Conservation (phyloP, 2,329 filamentous ascomycete genomes). For the Cytospora paraplurivora region DNA sequence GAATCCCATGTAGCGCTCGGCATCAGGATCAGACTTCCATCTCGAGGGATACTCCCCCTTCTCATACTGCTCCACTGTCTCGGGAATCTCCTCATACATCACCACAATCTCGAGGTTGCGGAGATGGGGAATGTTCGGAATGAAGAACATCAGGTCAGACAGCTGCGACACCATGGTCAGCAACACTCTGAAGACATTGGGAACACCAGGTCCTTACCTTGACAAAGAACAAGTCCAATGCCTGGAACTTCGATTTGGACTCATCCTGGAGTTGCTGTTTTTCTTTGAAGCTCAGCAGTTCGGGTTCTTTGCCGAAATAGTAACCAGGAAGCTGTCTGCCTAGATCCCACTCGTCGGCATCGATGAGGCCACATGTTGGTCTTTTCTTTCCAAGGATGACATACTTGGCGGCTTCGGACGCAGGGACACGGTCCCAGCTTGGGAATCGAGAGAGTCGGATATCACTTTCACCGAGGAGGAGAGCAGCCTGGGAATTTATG, state of each 20-base stretch:
- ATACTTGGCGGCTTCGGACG: conserved; percentile 56
- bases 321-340: conserved; percentile 55
- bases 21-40: conserved; percentile 62
- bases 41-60: conserved; percentile 50
- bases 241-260: conserved; percentile 56
- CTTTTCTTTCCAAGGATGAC: conserved; percentile 63
- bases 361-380: conserved; percentile 57
- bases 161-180: conserved; percentile 44
- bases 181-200: background rate
- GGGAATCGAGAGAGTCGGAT: conserved; percentile 61
- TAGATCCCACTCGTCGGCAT: conserved; percentile 53
- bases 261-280: conserved; percentile 51
- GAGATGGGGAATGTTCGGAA: conserved; percentile 61
- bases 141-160: conserved; percentile 62
- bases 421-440: conserved; percentile 59
- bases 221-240: conserved; percentile 67
- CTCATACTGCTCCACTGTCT: conserved; percentile 49
- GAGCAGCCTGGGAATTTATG: conserved; percentile 64
- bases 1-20: conserved; percentile 53
- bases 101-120: conserved; percentile 57
- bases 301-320: conserved; percentile 52
- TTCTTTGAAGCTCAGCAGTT: conserved; percentile 45
- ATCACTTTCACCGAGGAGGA: conserved; percentile 67
- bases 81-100: conserved; percentile 61
- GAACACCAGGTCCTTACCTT: conserved; percentile 49